Evolutionary conservation across 805 yeast species (phyloP), one percentile per base, ranked within the genome.

Genomic region (Metschnikowia santaceciliae): DNA sequence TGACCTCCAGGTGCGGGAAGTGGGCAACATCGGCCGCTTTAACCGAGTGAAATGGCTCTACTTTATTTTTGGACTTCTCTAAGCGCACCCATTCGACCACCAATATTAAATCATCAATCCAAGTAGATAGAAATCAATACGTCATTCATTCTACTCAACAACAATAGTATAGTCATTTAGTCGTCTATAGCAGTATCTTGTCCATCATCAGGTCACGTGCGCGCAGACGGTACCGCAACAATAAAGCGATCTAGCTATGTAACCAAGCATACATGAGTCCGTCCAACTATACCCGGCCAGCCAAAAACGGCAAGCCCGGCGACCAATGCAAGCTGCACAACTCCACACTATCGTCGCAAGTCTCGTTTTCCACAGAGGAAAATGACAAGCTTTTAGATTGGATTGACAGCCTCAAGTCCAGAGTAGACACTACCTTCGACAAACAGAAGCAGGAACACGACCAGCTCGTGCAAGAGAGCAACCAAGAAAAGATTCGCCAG

Each of bases 1-100:
- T 50, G 73, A 74, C 55, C 77, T 87, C 54, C 81, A 80, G 51
- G 77, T 75, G 26, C 69, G 80, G 52, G 90, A 87, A 62, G 68
- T 81, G 49, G 70, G 72, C 37, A 73, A 80, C 42, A 64, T 81
- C 37, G 81, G 81, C 2, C 80, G 83, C 54, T 69, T 82, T 49
- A 70, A 76, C 50, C 74, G 94, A 61, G 64, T 84, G 15, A 69
- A 81, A 43, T 70, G 81, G 20, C 66, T 84, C 47, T 82, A 83
- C 73, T 86, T 80, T 52, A 72, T 78, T 6, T 83, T 79, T 51
- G 53, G 64, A 8, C 46, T 61, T 52, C 65, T 57, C 11, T 55
- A 37, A 15, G n/a, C 17, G 10, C 30, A 32, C 19, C 17, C 14
- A 15, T 3, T 14, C 11, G 2, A 26, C 30, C 30, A 26, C 30